phyloP scores from a whole-genome alignment of 2,329 filamentous ascomycete species.

The Fusarium caatingaense region DNA sequence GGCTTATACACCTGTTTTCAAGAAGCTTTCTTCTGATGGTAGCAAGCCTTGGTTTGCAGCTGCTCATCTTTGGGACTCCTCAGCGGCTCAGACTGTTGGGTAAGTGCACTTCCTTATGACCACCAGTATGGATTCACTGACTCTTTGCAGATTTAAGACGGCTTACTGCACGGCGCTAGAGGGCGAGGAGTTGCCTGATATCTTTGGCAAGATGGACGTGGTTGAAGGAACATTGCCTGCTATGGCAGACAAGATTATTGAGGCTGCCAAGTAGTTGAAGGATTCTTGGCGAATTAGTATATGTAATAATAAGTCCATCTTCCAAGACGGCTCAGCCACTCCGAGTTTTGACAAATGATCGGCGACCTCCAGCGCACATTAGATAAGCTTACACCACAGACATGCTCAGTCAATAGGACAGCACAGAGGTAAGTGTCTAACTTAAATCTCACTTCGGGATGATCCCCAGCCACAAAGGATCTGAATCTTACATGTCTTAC shows the following conservation, averaged over 20 bases:
- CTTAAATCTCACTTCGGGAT: background rate
- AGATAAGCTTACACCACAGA: background rate
- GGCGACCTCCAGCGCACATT: rapidly evolving
- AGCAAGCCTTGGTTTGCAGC: background rate
- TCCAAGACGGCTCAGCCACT: background rate
- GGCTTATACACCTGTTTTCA: background rate
- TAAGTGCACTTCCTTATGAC: background rate
- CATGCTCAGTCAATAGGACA: background rate
- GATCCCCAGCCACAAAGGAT: background rate
- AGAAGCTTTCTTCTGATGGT: background rate
- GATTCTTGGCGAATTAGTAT: background rate
- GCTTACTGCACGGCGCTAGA: background rate
- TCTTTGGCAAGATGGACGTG: background rate
- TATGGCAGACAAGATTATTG: background rate
- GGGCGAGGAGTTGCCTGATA: background rate
- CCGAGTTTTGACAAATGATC: background rate
- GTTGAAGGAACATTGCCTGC: background rate
- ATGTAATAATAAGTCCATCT: background rate
- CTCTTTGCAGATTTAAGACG: background rate
- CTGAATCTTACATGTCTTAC: background rate
- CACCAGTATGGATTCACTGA: background rate
- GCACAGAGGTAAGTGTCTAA: background rate
- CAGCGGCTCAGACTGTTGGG: background rate
- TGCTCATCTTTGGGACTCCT: background rate
- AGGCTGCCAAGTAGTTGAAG: constrained; percentile 13